Conservation (phyloP, 305 asterid species). For the Rubia tinctorum region DNA sequence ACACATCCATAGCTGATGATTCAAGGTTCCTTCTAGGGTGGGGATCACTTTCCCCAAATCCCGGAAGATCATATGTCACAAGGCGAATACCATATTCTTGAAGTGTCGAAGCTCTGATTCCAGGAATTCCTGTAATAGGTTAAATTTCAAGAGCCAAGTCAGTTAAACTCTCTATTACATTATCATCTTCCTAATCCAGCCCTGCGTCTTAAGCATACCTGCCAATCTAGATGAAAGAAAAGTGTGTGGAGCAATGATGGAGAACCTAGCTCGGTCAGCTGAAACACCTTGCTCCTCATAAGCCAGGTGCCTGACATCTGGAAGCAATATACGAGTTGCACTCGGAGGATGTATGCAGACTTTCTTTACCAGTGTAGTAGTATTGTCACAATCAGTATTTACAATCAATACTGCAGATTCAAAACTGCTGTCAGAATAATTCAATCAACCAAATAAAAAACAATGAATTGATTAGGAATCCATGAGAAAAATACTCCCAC, state of each 20-base stretch:
- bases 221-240: slow-evolving; percentile 91
- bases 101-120: slow-evolving; percentile 52
- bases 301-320: slow-evolving; percentile 86
- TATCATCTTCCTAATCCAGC: slow-evolving; percentile 6
- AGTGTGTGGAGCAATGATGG: slow-evolving; percentile 70
- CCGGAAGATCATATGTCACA: slow-evolving; percentile 86
- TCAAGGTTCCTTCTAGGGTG: slow-evolving; percentile 74
- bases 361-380: slow-evolving; percentile 55
- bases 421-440: slow-evolving; percentile 16
- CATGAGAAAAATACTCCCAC: not conserved
- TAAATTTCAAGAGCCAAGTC: slow-evolving; percentile 17
- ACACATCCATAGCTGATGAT: slow-evolving; percentile 86
- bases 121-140: slow-evolving; percentile 65
- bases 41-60: slow-evolving; percentile 95
- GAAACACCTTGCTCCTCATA: slow-evolving; percentile 82
- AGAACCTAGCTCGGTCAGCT: slow-evolving; percentile 69
- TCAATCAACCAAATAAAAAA: not conserved
- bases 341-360: slow-evolving; percentile 68
- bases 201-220: slow-evolving; percentile 38
- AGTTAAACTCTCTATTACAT: not conserved
- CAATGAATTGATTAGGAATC: not conserved
- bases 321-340: slow-evolving; percentile 77
- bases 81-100: slow-evolving; percentile 75
- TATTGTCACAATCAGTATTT: slow-evolving; percentile 41
- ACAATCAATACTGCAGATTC: slow-evolving; percentile 72